These are phyloP conservation scores for Aureobasidium mangrovei DNA, from an alignment of 2,329 filamentous ascomycete species.

Conservation along the genomic window DNA sequence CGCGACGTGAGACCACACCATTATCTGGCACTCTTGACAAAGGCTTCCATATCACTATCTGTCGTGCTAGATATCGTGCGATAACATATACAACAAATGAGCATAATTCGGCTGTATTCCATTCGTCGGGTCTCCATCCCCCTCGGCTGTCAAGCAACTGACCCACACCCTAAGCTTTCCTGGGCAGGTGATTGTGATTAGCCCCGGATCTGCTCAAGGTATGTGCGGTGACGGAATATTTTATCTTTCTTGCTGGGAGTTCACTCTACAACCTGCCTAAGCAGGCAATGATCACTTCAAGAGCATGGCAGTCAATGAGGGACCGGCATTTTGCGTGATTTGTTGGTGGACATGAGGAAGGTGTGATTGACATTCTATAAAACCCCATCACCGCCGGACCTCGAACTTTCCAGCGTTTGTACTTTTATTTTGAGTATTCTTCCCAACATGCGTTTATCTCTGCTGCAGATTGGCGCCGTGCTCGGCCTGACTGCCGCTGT, in stretches of 20 bases:
- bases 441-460: conserved; percentile 10
- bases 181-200: conserved; percentile 5
- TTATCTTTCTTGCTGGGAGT: conserved; percentile 3
- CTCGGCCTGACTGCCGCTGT: conserved; percentile 12
- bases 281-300: conserved; percentile 1
- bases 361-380: conserved; percentile 1
- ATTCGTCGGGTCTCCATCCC: too few relatives aligned
- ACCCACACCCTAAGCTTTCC: conserved; percentile 3
- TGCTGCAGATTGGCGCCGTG: conserved; percentile 9
- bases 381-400: neutral
- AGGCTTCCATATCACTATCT: too few relatives aligned
- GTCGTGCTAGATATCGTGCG: too few relatives aligned
- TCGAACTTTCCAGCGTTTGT: neutral
- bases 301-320: neutral
- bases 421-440: neutral
- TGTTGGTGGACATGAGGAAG: neutral
- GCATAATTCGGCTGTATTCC: too few relatives aligned
- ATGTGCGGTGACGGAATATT: conserved; percentile 1
- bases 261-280: conserved; percentile 11
- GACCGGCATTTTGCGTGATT: neutral
- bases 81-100: too few relatives aligned
- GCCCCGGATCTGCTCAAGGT: neutral
- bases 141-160: neutral
- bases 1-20: too few relatives aligned
- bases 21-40: too few relatives aligned